Conservation (phyloP, 305 asterid genomes). For the Nicotiana rustica region DNA sequence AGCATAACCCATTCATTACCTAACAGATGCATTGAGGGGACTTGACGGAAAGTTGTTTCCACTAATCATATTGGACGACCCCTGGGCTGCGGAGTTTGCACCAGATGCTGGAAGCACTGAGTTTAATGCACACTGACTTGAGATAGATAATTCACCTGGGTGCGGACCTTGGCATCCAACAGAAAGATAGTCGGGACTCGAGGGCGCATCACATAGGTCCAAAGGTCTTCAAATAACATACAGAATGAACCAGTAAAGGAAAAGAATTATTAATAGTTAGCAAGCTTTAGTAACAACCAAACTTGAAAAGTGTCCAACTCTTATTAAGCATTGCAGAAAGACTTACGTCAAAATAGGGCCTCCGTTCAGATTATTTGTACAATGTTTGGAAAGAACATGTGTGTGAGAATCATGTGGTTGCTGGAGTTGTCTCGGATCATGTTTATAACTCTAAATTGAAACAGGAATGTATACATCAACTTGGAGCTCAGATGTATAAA, state of each 20-base stretch:
- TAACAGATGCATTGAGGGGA: slow-evolving; percentile 59
- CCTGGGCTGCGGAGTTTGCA: slow-evolving; percentile 61
- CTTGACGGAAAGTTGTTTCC: slow-evolving; percentile 62
- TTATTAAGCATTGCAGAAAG: slow-evolving; percentile 21
- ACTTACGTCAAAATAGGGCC: slow-evolving; percentile 79
- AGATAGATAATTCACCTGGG: slow-evolving; percentile 55
- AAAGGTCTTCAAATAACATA: slow-evolving; percentile 66
- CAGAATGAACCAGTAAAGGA: slow-evolving; percentile 16
- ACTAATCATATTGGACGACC: slow-evolving; percentile 62
- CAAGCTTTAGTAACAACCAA: background rate
- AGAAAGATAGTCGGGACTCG: slow-evolving; percentile 60
- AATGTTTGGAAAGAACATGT: slow-evolving; percentile 70
- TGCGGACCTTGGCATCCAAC: slow-evolving; percentile 76
- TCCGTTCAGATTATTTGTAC: slow-evolving; percentile 74
- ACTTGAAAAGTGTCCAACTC: slow-evolving; percentile 29
- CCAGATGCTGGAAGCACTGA: slow-evolving; percentile 59
- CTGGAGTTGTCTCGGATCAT: slow-evolving; percentile 77
- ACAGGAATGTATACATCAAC: slow-evolving; percentile 14
- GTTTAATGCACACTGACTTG: slow-evolving; percentile 60
- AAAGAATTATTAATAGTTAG: slow-evolving; percentile 21
- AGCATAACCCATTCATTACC: slow-evolving; percentile 51
- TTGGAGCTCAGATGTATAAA: slow-evolving; percentile 38
- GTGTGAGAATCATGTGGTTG: slow-evolving; percentile 80
- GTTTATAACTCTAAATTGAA: slow-evolving; percentile 50
- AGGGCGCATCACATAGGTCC: slow-evolving; percentile 67